Base-by-base conservation (phyloP, 2,329 filamentous ascomycete species). In the Penicillium sp. region DNA sequence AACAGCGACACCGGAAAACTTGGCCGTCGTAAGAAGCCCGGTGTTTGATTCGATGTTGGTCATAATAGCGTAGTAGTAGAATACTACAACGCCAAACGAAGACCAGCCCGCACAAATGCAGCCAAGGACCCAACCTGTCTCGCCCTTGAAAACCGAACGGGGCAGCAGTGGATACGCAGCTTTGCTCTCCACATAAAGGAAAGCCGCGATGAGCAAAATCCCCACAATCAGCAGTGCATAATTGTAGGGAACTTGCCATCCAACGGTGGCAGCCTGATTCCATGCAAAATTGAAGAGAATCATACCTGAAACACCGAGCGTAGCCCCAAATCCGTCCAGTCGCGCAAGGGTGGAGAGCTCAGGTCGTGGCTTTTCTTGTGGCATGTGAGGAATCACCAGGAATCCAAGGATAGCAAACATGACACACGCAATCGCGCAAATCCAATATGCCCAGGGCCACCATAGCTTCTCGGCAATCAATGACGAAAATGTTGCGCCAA, bases 201-300 rank as follows among this genome's bases (percentile, higher is more conserved):
- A 90, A 1, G 78, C 61, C 0, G 68, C 73, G 1, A 87, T 69
- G 1, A 87, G 70, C 0, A 85, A 25, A 1, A 85, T 59, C 0
- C 86, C 85, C 3, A 87, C 59, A 31, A 88, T 81, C 1, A 90
- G 73, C 0, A 83, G 72, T 0, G 80, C 74, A 55, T 83, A 82
- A 10, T 85, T 77, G 55, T 85, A 85, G 0, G 83, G 75, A 8
- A 77, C 74, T 0, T 72, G 62, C 86, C 86, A 88, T 1, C 85
- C 85, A 4, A 80, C 81, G 0, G 84, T 75, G 0, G 83, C 80
- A 0, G 83, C 85, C 65, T 89, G 85, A 58, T 87, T 89, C 84
- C 85, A 88, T 0, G 86, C 83, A 63, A 89, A 85, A 69, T 88
- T 88, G 74, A 89, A 80, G 33, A 89, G 74, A 0, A 87, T 77